Evolutionary conservation across 768 basidiomycete species (phyloP).

Genomic region (Leccinellum luteum): DNA sequence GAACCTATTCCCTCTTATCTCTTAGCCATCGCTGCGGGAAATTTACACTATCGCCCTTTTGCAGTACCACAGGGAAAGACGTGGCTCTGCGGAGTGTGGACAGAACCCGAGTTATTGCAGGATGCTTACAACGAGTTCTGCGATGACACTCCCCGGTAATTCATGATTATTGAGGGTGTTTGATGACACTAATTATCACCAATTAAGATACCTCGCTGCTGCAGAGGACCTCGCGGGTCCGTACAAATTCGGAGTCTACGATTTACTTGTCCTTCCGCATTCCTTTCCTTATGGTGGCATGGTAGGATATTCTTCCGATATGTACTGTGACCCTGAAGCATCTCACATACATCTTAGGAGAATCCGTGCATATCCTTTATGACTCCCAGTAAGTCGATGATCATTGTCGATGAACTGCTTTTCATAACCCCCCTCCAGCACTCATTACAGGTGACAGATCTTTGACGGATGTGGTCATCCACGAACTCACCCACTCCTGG

Average conservation of each 20-base stretch:
- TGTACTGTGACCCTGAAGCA: background rate
- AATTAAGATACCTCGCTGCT: constrained; percentile 62
- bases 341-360: constrained; percentile 50
- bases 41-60: constrained; percentile 73
- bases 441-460: constrained; percentile 84
- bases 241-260: constrained; percentile 87
- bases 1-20: constrained; percentile 88
- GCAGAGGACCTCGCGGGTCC: constrained; percentile 69
- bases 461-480: constrained; percentile 85
- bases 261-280: constrained; percentile 84
- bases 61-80: constrained; percentile 52
- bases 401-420: too few relatives aligned
- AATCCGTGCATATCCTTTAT: constrained; percentile 87
- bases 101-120: constrained; percentile 81
- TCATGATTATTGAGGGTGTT: too few relatives aligned
- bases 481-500: constrained; percentile 86
- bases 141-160: constrained; percentile 75
- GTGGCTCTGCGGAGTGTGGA: constrained; percentile 90
- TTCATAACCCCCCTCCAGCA: constrained; percentile 37
- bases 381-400: constrained; percentile 64
- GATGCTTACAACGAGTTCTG: constrained; percentile 84
- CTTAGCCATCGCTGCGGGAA: constrained; percentile 87
- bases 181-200: background rate
- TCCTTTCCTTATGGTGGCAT: constrained; percentile 93
- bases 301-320: constrained; percentile 37